Conservation (phyloP, 2,329 filamentous ascomycete species). For the Sporothrix brasiliensis region DNA sequence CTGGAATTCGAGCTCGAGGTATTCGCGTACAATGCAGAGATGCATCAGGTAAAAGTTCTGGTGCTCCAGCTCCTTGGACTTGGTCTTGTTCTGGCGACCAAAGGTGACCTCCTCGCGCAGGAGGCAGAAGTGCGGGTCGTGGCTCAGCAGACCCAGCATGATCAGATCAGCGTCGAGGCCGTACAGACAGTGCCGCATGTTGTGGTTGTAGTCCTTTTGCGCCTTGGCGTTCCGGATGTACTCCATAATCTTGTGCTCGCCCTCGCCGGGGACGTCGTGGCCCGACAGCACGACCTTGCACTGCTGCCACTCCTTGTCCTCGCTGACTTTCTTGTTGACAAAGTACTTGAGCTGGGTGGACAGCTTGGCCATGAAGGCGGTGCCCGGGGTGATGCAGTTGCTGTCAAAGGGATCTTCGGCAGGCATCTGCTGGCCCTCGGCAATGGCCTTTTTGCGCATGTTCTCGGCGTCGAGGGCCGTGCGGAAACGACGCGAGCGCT, state of each 20-base stretch:
- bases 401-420: conserved; percentile 97
- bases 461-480: conserved; percentile 89
- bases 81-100: conserved; percentile 80
- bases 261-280: conserved; percentile 96
- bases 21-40: conserved; percentile 95
- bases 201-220: conserved; percentile 87
- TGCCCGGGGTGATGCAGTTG: conserved; percentile 97
- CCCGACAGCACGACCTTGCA: conserved; percentile 95
- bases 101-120: conserved; percentile 98
- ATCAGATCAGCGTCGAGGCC: conserved; percentile 97
- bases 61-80: conserved; percentile 95
- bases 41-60: conserved; percentile 99
- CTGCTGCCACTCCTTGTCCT: conserved; percentile 96
- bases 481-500: conserved; percentile 90
- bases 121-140: conserved; percentile 97
- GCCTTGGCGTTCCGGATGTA: conserved; percentile 98
- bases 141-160: conserved; percentile 95
- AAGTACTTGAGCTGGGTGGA: conserved; percentile 96
- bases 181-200: conserved; percentile 94
- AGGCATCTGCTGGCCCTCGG: conserved; percentile 86
- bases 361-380: conserved; percentile 96
- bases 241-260: conserved; percentile 99
- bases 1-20: conserved; percentile 95
- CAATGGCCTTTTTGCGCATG: conserved; percentile 88
- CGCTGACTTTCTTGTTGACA: conserved; percentile 96